Percentiles rank a stretch among this genome's conserved stretches.
phyloP scores from a whole-genome alignment of 1,284 basidiomycete genomes.

The Boletus albobrunnescens region DNA sequence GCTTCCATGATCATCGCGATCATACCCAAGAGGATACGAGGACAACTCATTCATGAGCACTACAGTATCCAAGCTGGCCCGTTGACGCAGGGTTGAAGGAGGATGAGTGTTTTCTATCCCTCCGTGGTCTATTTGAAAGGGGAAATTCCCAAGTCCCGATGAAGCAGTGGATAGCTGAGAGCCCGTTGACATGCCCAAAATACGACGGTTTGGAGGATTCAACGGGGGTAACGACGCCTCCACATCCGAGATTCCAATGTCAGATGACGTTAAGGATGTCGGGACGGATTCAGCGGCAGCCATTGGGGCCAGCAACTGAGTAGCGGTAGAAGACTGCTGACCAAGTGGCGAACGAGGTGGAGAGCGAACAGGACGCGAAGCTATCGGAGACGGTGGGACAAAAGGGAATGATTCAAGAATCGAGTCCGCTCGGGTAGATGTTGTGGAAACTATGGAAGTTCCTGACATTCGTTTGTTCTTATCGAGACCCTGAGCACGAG shows the following conservation, averaged over 20 bases:
- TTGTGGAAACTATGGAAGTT: constrained; percentile 59
- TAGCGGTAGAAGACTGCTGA: constrained; percentile 47
- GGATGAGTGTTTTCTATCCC: constrained; percentile 22
- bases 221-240: constrained; percentile 39
- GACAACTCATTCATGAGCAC: constrained; percentile 75
- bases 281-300: constrained; percentile 14
- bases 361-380: constrained; percentile 66
- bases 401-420: constrained; percentile 82
- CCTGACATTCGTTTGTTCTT: constrained; percentile 51
- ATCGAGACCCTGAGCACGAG: constrained; percentile 50
- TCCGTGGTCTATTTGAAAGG: constrained; percentile 75
- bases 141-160: constrained; percentile 71
- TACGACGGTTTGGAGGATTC: constrained; percentile 49
- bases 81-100: constrained; percentile 41
- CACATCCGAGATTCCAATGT: constrained; percentile 10
- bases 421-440: constrained; percentile 71
- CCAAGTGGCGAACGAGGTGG: constrained; percentile 68
- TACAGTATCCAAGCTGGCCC: constrained; percentile 78
- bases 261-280: constrained; percentile 11
- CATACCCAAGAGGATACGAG: constrained; percentile 73
- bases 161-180: constrained; percentile 71
- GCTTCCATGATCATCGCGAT: constrained; percentile 43
- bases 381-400: constrained; percentile 79
- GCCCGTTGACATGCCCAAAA: constrained; percentile 63
- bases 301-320: constrained; percentile 35